Percentiles rank a stretch among this genome's conserved stretches.
Evolutionary conservation across 2,329 filamentous ascomycete species (phyloP).

Genomic region (Fusarium algeriense): DNA sequence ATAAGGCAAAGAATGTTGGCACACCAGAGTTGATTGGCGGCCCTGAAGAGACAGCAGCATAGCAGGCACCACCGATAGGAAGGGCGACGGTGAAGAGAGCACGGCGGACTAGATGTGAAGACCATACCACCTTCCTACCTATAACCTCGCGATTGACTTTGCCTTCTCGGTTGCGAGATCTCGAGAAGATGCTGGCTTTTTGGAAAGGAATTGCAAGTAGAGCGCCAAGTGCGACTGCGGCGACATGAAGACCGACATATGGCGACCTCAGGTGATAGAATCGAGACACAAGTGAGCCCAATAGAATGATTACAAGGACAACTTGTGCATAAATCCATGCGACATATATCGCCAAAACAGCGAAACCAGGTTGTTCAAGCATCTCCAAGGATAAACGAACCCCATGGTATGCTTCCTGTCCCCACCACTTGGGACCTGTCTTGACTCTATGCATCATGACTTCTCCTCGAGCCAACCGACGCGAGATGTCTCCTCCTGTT

Average conservation of each 20-base stretch:
- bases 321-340: slow-evolving; percentile 85
- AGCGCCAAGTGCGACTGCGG: slow-evolving; percentile 75
- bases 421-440: slow-evolving; percentile 81
- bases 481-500: slow-evolving; percentile 63
- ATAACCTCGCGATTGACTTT: slow-evolving; percentile 77
- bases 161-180: slow-evolving; percentile 69
- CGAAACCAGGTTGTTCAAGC: slow-evolving; percentile 79
- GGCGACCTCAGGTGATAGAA: slow-evolving; percentile 74
- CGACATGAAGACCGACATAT: slow-evolving; percentile 74
- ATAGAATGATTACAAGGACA: slow-evolving; percentile 77
- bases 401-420: slow-evolving; percentile 80
- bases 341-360: slow-evolving; percentile 77
- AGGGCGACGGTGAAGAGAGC: slow-evolving; percentile 75
- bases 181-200: slow-evolving; percentile 76
- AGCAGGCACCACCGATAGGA: slow-evolving; percentile 74
- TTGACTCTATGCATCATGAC: slow-evolving; percentile 81
- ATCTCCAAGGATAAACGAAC: slow-evolving; percentile 75
- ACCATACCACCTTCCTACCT: slow-evolving; percentile 73
- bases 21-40: slow-evolving; percentile 70
- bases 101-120: slow-evolving; percentile 77
- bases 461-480: slow-evolving; percentile 76
- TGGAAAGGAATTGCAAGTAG: slow-evolving; percentile 78
- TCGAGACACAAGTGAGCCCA: slow-evolving; percentile 78
- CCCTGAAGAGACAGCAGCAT: slow-evolving; percentile 75
- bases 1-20: slow-evolving; percentile 73